phyloP scores from a whole-genome alignment of 768 basidiomycete species.

The Termitomyces sp. region DNA sequence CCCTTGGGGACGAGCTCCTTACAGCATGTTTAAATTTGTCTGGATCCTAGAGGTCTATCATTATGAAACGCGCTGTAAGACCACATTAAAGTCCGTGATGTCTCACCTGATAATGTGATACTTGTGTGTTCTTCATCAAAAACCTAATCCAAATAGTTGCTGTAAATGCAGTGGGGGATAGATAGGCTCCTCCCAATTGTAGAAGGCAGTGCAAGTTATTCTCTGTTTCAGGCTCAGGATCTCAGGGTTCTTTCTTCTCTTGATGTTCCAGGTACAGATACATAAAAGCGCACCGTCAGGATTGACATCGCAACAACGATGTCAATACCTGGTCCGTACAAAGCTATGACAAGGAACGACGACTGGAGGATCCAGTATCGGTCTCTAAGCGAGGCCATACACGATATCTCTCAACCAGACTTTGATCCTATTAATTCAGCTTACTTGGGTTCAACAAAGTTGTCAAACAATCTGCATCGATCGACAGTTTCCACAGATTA shows the following conservation, averaged over 20 bases:
- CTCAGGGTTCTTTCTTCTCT: background rate
- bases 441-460: background rate
- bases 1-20: no score
- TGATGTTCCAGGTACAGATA: background rate
- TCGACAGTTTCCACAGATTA: background rate
- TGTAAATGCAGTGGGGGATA: no score
- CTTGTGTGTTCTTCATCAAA: no score
- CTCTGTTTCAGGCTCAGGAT: background rate
- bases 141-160: no score
- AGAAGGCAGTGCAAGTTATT: no score
- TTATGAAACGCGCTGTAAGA: no score
- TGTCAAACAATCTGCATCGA: background rate
- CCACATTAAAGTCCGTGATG: no score
- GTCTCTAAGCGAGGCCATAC: slow-evolving; percentile 7
- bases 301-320: background rate
- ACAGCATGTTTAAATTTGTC: no score
- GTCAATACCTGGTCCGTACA: background rate
- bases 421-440: slow-evolving; percentile 7
- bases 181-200: no score
- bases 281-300: background rate
- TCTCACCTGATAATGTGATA: no score
- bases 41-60: no score
- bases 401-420: slow-evolving; percentile 7
- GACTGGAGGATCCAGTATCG: slow-evolving; percentile 5
- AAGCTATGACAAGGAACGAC: slow-evolving; percentile 1